Evolutionary conservation across 2,329 filamentous ascomycete species (phyloP), one percentile per base, ranked within the genome.

Genomic region (Phoma sp.): DNA sequence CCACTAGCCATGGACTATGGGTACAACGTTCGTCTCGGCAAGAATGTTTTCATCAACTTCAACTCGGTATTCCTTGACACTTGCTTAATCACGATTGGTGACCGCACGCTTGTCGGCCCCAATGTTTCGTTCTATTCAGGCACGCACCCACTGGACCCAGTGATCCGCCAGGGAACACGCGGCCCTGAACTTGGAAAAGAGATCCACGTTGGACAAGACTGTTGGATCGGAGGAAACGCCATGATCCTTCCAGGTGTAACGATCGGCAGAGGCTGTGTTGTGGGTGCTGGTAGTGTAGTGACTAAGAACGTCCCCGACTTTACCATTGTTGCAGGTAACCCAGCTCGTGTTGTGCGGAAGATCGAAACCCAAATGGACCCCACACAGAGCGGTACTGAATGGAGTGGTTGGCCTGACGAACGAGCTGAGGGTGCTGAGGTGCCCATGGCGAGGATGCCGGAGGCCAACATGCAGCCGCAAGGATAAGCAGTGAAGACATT

Each of bases 251-350:
- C 90, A 0, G 92, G 92, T 0, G 86, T 96, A 23, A 92, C 83
- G 0, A 88, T 96, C 60, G 92, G 92, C 0, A 81, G 83, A 56
- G 91, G 92, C 0, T 81, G 79, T 7, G 89, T 88, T 0, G 82
- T 96, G 53, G 92, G 91, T 2, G 92, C 92, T 3, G 91, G 89
- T 0, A 92, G 88, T 71, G 90, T 96, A 3, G 92, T 96, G 20
- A 96, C 91, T 2, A 96, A 90, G 78, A 81, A 86, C 69, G 83
- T 91, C 15, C 82, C 85, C 6, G 81, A 76, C 90, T 87, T 84
- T 59, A 81, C 81, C 7, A 80, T 87, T 11, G 86, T 86, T 1
- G 87, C 80, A 15, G 88, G 88, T 0, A 91, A 90, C 62, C 88
- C 88, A 30, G 88, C 87, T 10, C 81, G 79, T 42, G 73, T 89